These are phyloP conservation scores for Passalora sequoiae DNA, from an alignment of 2,329 filamentous ascomycete species.

Conservation along the genomic window DNA sequence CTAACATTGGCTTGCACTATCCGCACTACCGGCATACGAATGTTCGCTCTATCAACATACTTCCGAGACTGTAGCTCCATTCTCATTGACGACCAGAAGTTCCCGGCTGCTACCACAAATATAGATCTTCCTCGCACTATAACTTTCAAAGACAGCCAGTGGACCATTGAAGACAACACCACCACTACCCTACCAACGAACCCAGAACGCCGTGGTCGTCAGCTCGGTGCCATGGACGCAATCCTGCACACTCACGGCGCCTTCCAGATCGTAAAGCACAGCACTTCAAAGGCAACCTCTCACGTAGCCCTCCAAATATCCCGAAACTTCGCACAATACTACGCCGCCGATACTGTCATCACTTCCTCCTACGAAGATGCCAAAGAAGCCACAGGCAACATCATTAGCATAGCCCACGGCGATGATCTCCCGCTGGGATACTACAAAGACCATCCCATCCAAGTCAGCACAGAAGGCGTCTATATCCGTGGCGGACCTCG, in stretches of 20 bases:
- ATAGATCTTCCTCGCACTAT: background rate
- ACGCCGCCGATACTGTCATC: slow-evolving; percentile 49
- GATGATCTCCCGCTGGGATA: slow-evolving; percentile 21
- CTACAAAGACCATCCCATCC: slow-evolving; percentile 31
- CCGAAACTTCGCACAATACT: slow-evolving; percentile 55
- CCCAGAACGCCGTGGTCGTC: slow-evolving; percentile 40
- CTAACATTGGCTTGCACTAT: slow-evolving; percentile 34
- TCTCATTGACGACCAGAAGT: slow-evolving; percentile 13
- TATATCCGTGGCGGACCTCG: slow-evolving; percentile 8
- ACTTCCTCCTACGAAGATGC: slow-evolving; percentile 22
- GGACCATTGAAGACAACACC: slow-evolving; percentile 1
- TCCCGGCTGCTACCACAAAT: background rate
- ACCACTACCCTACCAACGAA: background rate
- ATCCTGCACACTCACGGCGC: slow-evolving; percentile 46
- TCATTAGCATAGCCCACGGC: slow-evolving; percentile 40
- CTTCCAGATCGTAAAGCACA: slow-evolving; percentile 40
- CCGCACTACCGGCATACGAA: slow-evolving; percentile 41
- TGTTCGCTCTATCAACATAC: slow-evolving; percentile 20
- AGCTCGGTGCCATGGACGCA: slow-evolving; percentile 51
- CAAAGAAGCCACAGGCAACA: slow-evolving; percentile 37
- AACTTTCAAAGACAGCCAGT: background rate
- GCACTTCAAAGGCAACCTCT: slow-evolving; percentile 19
- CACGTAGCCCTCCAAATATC: slow-evolving; percentile 50
- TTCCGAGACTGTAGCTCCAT: slow-evolving; percentile 19
- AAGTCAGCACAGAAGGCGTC: slow-evolving; percentile 11